phyloP scores from a whole-genome alignment of 352 stramenopile genomes.

The Aphanomyces invadans region DNA sequence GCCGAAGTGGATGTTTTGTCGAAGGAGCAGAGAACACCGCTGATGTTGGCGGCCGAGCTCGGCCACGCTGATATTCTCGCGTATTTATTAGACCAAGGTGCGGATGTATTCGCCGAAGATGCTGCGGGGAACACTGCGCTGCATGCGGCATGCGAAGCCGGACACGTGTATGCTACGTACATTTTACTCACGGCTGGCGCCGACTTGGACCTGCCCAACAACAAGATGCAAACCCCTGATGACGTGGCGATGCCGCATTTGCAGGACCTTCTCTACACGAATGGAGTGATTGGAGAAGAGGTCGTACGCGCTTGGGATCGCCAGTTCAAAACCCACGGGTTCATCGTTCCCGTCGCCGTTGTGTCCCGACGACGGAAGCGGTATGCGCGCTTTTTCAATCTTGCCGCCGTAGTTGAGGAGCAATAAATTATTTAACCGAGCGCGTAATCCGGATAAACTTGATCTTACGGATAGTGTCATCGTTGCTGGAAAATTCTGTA shows the following conservation, averaged over 20 bases:
- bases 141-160: conserved; percentile 64
- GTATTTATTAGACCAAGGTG: conserved; percentile 56
- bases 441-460: no score
- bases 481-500: background rate
- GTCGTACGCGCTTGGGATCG: conserved; percentile 15
- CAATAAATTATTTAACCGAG: background rate
- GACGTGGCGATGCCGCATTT: conserved; percentile 41
- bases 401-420: conserved; percentile 11
- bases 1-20: conserved; percentile 41
- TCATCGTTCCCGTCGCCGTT: background rate
- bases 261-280: conserved; percentile 15
- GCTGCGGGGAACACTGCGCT: conserved; percentile 71
- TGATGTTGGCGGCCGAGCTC: conserved; percentile 58
- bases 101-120: conserved; percentile 70
- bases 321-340: conserved; percentile 12
- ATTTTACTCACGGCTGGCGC: conserved; percentile 71
- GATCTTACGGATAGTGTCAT: background rate
- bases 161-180: conserved; percentile 72
- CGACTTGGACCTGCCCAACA: conserved; percentile 79
- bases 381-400: conserved; percentile 8
- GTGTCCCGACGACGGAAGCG: background rate
- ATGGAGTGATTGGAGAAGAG: conserved; percentile 21
- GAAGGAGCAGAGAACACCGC: conserved; percentile 34
- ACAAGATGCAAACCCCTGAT: conserved; percentile 67
- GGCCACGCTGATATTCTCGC: conserved; percentile 58